phyloP scores from a whole-genome alignment of 2,329 filamentous ascomycete genomes.

The Torrubiellomyces zombiae region DNA sequence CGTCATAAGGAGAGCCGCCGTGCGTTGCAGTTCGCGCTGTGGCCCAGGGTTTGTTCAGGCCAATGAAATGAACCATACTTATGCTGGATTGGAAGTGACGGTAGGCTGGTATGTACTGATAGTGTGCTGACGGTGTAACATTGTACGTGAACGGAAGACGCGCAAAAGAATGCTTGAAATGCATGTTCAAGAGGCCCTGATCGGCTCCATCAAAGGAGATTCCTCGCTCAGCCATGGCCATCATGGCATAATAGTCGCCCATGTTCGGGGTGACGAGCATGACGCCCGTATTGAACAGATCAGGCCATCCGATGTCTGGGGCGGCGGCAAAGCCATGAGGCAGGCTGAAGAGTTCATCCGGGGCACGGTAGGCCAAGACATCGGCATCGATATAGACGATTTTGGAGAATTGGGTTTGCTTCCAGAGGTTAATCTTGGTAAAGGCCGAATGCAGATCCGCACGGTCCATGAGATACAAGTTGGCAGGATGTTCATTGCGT shows the following conservation, averaged over 20 bases:
- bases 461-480: conserved; percentile 83
- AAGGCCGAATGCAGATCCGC: conserved; percentile 83
- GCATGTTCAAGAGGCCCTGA: conserved; percentile 87
- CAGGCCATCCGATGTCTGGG: conserved; percentile 94
- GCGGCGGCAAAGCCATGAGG: conserved; percentile 49
- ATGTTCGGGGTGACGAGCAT: conserved; percentile 81
- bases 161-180: conserved; percentile 73
- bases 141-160: conserved; percentile 92
- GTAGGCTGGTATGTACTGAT: conserved; percentile 94
- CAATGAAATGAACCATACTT: conserved; percentile 88
- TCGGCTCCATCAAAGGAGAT: conserved; percentile 96
- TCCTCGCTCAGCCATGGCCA: conserved; percentile 67
- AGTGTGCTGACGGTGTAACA: conserved; percentile 88
- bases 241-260: conserved; percentile 73
- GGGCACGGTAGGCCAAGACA: conserved; percentile 74
- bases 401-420: conserved; percentile 72
- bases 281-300: conserved; percentile 94
- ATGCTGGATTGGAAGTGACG: conserved; percentile 83
- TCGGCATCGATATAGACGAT: conserved; percentile 94
- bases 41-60: conserved; percentile 77
- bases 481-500: conserved; percentile 58
- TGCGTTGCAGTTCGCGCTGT: conserved; percentile 38
- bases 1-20: conserved; percentile 52
- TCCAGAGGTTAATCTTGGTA: conserved; percentile 93
- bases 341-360: conserved; percentile 77